phyloP scores from a whole-genome alignment of 2,329 filamentous ascomycete genomes.

The Ophiosphaerella narmari region DNA sequence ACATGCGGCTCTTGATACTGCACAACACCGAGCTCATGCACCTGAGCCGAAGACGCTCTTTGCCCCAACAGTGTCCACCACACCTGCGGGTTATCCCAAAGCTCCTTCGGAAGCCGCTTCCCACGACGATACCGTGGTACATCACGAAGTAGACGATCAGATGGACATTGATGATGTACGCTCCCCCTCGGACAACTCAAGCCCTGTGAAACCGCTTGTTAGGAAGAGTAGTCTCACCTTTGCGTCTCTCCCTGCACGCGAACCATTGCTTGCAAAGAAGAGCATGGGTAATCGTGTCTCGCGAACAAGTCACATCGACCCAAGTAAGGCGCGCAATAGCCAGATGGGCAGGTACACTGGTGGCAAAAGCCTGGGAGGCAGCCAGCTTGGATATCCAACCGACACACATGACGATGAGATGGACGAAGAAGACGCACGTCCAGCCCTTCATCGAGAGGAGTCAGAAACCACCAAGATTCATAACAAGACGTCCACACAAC shows the following conservation, averaged over 20 bases:
- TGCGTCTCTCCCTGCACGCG: conserved; percentile 86
- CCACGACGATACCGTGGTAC: conserved; percentile 37
- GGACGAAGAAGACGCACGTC: conserved; percentile 54
- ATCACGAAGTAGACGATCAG: conserved; percentile 43
- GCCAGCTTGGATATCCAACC: conserved; percentile 36
- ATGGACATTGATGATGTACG: conserved; percentile 56
- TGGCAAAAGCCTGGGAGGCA: conserved; percentile 66
- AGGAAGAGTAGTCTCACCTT: conserved; percentile 96
- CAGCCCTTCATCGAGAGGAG: conserved; percentile 48
- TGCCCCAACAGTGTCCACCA: conserved; percentile 22
- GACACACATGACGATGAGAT: conserved; percentile 58
- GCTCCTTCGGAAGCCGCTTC: conserved; percentile 22
- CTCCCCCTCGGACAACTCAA: conserved; percentile 72
- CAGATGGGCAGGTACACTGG: conserved; percentile 75
- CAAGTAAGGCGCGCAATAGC: conserved; percentile 65
- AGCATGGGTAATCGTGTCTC: conserved; percentile 75
- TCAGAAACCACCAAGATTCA: conserved; percentile 63
- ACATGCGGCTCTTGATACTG: conserved; percentile 37
- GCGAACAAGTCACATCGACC: conserved; percentile 77
- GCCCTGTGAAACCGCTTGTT: conserved; percentile 74
- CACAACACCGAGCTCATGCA: conserved; percentile 22
- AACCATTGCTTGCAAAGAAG: conserved; percentile 83
- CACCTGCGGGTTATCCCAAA: conserved; percentile 27
- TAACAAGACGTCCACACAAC: conserved; percentile 90
- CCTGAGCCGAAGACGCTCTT: conserved; percentile 31